Conservation (phyloP, 345 rosid species). For the Gossypium sturtianum region DNA sequence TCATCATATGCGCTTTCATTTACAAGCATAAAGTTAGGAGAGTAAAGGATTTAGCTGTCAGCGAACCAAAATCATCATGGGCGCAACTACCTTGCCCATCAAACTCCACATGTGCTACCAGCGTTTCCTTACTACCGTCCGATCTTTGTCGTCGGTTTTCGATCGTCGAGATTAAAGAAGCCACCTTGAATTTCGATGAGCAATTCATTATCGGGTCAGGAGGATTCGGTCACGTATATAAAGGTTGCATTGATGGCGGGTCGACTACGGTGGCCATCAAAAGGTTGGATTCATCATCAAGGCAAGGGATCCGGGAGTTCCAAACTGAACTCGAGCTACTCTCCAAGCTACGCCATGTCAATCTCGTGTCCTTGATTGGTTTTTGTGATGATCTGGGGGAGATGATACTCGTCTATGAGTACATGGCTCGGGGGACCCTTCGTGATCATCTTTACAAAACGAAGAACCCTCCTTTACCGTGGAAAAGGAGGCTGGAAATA, state of each 20-base stretch:
- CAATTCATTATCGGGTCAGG: slow-evolving; percentile 36
- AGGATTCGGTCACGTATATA: slow-evolving; percentile 44
- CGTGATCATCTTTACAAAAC: slow-evolving; percentile 24
- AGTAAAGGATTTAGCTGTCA: background rate
- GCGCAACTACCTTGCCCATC: background rate
- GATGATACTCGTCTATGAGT: slow-evolving; percentile 40
- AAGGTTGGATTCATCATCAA: slow-evolving; percentile 28
- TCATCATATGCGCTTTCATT: slow-evolving; percentile 5
- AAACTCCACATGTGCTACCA: slow-evolving; percentile 1
- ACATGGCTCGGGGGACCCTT: slow-evolving; percentile 27
- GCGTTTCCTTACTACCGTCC: slow-evolving; percentile 19
- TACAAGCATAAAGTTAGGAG: background rate
- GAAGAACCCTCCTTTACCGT: slow-evolving; percentile 22
- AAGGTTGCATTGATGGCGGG: slow-evolving; percentile 39
- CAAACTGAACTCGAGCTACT: slow-evolving; percentile 26
- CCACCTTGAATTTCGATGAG: slow-evolving; percentile 21
- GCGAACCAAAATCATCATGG: background rate
- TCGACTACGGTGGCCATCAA: slow-evolving; percentile 35
- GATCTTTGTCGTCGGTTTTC: slow-evolving; percentile 13
- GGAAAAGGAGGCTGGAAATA: slow-evolving; percentile 27
- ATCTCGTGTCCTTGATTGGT: slow-evolving; percentile 41
- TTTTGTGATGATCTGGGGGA: slow-evolving; percentile 37
- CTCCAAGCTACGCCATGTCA: slow-evolving; percentile 29
- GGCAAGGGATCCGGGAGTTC: slow-evolving; percentile 39
- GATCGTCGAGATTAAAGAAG: background rate